Evolutionary conservation across 2,329 filamentous ascomycete species (phyloP), one percentile per base, ranked within the genome.

Genomic region (Penicillium griseofulvum): DNA sequence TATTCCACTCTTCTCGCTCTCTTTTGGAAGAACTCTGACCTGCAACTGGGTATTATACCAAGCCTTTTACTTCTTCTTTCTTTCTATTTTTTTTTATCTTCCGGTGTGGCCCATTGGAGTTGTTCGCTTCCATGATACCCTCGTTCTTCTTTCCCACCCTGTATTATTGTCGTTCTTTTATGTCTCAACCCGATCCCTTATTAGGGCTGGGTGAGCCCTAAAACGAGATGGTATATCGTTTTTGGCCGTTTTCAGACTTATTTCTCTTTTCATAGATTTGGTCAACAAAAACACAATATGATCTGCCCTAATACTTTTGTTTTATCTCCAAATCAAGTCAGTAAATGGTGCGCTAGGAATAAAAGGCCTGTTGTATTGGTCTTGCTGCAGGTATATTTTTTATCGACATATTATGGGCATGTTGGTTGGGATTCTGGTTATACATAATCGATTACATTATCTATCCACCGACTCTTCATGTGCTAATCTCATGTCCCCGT

Each of bases 101-200:
- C n/a, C 26, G 28, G 39, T 54, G 39, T 45, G 39, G 39, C 47
- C 41, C 34, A 51, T 51, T 54, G 52, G 52, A 51, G 28, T 45
- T 51, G n/a, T 34, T 41, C 17, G 46, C 50, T 47, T 54, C 46
- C 52, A 51, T 51, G 52, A 54, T 54, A 54, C 52, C 52, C 52
- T 51, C 52, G 26, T 47, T 54, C 22, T 38, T 34, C 12, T 12
- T 44, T 45, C 26, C 11, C 39, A 39, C 28, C 28, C 14, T 54
- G 34, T 54, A 54, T 39, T 51, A 51, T 39, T 54, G 47, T 34
- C 47, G 31, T 22, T 54, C 47, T 54, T 50, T 38, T n/a, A 22
- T 34, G 34, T 34, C n/a, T 31, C 17, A 12, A 19, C 10, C 10
- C 5, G 5, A 12, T 16, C 34, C 33, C 5, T 38, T 19, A 6